A percentile compares a stretch with the other conserved stretches of the same genome.
Conservation (phyloP, 768 basidiomycete genomes). For the Asterophora lycoperdoides region DNA sequence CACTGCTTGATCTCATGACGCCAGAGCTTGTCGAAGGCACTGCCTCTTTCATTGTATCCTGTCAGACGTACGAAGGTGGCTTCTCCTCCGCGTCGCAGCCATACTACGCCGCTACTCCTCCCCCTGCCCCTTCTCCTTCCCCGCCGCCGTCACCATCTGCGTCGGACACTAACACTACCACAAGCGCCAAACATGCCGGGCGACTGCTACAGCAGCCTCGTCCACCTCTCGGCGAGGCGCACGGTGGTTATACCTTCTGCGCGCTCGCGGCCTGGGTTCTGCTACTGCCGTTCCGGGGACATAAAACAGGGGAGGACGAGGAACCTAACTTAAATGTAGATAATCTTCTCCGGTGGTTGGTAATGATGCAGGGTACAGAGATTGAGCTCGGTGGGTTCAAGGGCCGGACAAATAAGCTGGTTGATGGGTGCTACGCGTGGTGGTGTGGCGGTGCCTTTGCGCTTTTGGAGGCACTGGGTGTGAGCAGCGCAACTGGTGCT, state of each 20-base stretch:
- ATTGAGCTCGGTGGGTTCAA: constrained; percentile 89
- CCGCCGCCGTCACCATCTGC: neutral
- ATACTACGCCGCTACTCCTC: constrained; percentile 39
- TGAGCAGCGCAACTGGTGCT: constrained; percentile 25
- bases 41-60: constrained; percentile 76
- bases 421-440: constrained; percentile 99
- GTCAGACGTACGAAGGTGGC: constrained; percentile 98
- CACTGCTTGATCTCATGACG: constrained; percentile 81
- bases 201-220: constrained; percentile 34
- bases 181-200: neutral
- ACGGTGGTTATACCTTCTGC: constrained; percentile 97
- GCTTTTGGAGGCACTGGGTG: constrained; percentile 60
- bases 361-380: constrained; percentile 78
- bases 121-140: constrained; percentile 25
- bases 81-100: constrained; percentile 80
- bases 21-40: constrained; percentile 80
- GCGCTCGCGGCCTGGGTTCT: constrained; percentile 82
- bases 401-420: constrained; percentile 96
- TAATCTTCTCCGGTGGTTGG: constrained; percentile 73
- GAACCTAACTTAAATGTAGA: constrained; percentile 50
- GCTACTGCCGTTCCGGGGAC: constrained; percentile 51
- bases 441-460: constrained; percentile 93
- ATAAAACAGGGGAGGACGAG: constrained; percentile 11
- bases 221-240: constrained; percentile 89
- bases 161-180: neutral